Evolutionary conservation across 257 asterid species (phyloP).

Genomic region (Rubia yunnanensis): DNA sequence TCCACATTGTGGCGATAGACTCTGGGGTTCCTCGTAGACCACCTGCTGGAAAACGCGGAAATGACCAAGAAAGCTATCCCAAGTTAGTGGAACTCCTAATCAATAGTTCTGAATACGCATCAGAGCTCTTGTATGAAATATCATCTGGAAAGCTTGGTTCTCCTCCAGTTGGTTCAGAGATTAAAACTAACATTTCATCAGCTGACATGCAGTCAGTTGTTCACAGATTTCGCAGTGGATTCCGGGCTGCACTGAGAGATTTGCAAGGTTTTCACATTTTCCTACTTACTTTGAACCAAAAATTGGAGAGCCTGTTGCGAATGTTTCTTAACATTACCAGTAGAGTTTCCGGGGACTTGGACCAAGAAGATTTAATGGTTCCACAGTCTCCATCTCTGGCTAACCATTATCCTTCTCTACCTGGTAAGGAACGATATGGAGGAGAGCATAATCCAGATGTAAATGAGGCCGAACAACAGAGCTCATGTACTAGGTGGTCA

Average conservation of each 20-base stretch:
- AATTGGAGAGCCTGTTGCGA: slow-evolving; percentile 64
- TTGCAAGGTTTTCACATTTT: slow-evolving; percentile 95
- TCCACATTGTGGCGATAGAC: slow-evolving; percentile 83
- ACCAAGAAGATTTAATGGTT: slow-evolving; percentile 56
- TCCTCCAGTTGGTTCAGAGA: slow-evolving; percentile 34
- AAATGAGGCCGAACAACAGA: slow-evolving; percentile 48
- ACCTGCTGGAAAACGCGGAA: slow-evolving; percentile 95
- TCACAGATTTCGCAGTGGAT: slow-evolving; percentile 70
- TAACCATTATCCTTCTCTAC: slow-evolving; percentile 44
- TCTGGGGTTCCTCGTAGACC: slow-evolving; percentile 98
- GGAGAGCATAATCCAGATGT: slow-evolving; percentile 41
- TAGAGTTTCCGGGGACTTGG: slow-evolving; percentile 58
- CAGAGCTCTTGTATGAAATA: slow-evolving; percentile 62
- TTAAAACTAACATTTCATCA: slow-evolving; percentile 22
- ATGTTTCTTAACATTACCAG: slow-evolving; percentile 50
- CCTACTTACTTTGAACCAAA: slow-evolving; percentile 89
- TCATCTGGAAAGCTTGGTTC: slow-evolving; percentile 75
- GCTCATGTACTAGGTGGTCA: slow-evolving; percentile 38
- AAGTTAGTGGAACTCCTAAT: slow-evolving; percentile 90
- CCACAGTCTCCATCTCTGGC: slow-evolving; percentile 53
- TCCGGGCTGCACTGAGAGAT: slow-evolving; percentile 83
- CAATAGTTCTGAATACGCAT: slow-evolving; percentile 72
- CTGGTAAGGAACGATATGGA: slow-evolving; percentile 39
- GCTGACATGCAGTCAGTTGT: slow-evolving; percentile 48
- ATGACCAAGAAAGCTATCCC: slow-evolving; percentile 86